Percentiles rank a stretch among this genome's conserved stretches.
Conservation (phyloP, 2,329 filamentous ascomycete species). For the Diaporthe destruens region DNA sequence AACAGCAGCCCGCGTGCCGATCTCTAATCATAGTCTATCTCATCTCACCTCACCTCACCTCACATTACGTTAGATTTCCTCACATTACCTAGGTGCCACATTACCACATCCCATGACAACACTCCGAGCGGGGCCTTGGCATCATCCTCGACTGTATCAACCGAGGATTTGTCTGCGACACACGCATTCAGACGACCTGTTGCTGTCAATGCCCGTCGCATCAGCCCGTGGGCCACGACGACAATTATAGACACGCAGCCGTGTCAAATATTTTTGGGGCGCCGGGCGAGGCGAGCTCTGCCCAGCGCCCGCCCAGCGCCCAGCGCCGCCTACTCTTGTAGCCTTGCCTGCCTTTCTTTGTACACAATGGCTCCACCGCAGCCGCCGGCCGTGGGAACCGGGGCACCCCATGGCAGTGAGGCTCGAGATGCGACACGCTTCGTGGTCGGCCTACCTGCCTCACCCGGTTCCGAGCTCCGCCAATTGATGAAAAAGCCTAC, state of each 20-base stretch:
- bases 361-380: constrained; percentile 13
- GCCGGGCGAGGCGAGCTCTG: background rate
- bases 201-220: constrained; percentile 14
- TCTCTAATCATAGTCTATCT: constrained; percentile 5
- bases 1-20: constrained; percentile 10
- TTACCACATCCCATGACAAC: too few species aligned
- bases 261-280: constrained; percentile 27
- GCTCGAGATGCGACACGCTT: constrained; percentile 3
- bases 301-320: background rate
- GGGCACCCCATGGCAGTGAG: constrained; percentile 26
- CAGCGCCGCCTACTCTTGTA: too few species aligned
- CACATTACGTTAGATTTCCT: too few species aligned
- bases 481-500: constrained; percentile 16
- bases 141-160: background rate
- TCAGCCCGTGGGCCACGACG: background rate
- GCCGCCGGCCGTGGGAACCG: constrained; percentile 11
- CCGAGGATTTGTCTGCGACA: background rate
- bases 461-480: constrained; percentile 15
- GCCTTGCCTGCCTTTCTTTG: too few species aligned
- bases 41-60: background rate
- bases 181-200: constrained; percentile 15
- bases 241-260: constrained; percentile 23
- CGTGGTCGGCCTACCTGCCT: constrained; percentile 17
- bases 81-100: too few species aligned
- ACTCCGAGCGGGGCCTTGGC: background rate